phyloP scores from a whole-genome alignment of 371 early-diverging fungal genomes.

The Coemansia linderi region DNA sequence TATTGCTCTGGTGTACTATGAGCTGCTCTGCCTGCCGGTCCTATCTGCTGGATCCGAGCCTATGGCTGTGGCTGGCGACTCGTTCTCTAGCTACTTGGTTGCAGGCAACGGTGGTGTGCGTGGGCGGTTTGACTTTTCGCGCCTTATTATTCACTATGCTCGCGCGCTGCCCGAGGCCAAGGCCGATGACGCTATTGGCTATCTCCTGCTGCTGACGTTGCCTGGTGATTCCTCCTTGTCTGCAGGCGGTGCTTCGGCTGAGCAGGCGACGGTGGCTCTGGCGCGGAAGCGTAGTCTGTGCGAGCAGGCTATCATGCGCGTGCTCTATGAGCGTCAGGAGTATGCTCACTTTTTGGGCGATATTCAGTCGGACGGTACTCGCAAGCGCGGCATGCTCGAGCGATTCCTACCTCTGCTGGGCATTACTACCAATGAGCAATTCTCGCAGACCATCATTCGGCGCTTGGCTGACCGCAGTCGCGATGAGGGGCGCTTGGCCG shows the following conservation, averaged over 20 bases:
- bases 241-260: neutral
- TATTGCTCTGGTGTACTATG: conserved; percentile 76
- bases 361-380: conserved; percentile 55
- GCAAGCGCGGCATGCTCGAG: conserved; percentile 66
- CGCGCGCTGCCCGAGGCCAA: conserved; percentile 31
- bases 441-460: conserved; percentile 61
- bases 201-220: conserved; percentile 49
- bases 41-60: conserved; percentile 28
- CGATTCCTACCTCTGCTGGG: conserved; percentile 63
- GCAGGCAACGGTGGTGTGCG: neutral
- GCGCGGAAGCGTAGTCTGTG: conserved; percentile 27
- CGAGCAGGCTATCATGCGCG: conserved; percentile 35
- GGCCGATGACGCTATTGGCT: conserved; percentile 47
- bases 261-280: neutral
- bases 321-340: conserved; percentile 56
- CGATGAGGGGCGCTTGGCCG: conserved; percentile 66
- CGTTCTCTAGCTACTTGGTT: conserved; percentile 16
- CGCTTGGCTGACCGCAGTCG: conserved; percentile 72
- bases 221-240: neutral
- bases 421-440: conserved; percentile 61
- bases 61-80: neutral
- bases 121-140: conserved; percentile 37
- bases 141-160: conserved; percentile 47
- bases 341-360: conserved; percentile 64
- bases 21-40: conserved; percentile 71